These are phyloP conservation scores for Silene coronaria DNA, from an alignment of 179 eudicot species.

Conservation along the genomic window DNA sequence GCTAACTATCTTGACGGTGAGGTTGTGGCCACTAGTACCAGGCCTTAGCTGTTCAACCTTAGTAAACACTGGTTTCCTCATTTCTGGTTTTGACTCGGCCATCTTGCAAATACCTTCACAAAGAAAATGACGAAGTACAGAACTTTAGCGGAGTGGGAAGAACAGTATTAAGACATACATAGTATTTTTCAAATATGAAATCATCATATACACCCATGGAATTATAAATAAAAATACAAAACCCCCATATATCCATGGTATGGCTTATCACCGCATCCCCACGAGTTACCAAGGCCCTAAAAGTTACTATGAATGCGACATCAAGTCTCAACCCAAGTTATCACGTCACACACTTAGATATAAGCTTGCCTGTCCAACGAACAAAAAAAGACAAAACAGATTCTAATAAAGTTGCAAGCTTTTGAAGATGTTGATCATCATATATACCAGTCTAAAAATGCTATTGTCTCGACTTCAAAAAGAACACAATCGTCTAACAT, in stretches of 20 bases:
- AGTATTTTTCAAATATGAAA: background rate
- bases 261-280: background rate
- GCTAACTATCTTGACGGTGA: constrained; percentile 66
- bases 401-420: background rate
- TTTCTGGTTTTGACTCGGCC: constrained; percentile 56
- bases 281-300: too few species aligned
- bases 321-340: background rate
- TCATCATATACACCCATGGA: background rate
- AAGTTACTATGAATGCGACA: too few species aligned
- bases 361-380: too few species aligned
- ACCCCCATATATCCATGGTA: background rate
- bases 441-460: background rate
- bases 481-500: background rate
- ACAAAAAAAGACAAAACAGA: background rate
- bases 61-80: constrained; percentile 50
- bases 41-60: constrained; percentile 81
- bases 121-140: background rate
- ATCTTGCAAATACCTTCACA: constrained; percentile 34
- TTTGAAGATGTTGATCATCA: background rate
- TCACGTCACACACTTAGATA: background rate
- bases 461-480: background rate
- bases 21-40: constrained; percentile 51
- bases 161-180: background rate
- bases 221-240: background rate
- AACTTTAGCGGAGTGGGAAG: background rate